Evolutionary conservation across 2,329 filamentous ascomycete species (phyloP).

Genomic region (Daldinia sp.): DNA sequence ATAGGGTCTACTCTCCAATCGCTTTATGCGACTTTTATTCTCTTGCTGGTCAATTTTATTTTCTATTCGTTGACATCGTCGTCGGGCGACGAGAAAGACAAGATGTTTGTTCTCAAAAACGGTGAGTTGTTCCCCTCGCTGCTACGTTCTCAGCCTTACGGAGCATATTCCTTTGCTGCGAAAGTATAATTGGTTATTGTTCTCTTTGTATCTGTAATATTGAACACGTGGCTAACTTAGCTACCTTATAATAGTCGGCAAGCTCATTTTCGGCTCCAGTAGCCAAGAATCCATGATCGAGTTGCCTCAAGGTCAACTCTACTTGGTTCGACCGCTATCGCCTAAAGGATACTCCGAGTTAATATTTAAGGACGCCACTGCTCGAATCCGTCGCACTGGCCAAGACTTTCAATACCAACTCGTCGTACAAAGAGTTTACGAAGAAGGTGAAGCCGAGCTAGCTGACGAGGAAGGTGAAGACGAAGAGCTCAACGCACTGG

Average conservation of each 20-base stretch:
- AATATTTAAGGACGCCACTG: conserved; percentile 96
- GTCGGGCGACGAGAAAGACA: conserved; percentile 25
- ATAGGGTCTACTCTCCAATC: background rate
- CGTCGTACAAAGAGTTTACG: conserved; percentile 93
- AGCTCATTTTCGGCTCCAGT: conserved; percentile 86
- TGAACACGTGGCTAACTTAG: background rate
- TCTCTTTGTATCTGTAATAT: background rate
- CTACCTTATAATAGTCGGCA: conserved; percentile 70
- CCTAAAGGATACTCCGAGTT: conserved; percentile 98
- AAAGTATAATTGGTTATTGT: conserved; percentile 6
- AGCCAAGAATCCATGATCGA: conserved; percentile 94
- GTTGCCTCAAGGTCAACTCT: conserved; percentile 93
- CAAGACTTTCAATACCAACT: conserved; percentile 98
- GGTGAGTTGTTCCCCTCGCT: conserved; percentile 45
- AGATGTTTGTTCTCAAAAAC: conserved; percentile 55
- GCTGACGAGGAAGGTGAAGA: conserved; percentile 91
- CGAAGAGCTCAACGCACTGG: conserved; percentile 76
- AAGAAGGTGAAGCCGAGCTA: conserved; percentile 94
- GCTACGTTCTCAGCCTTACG: background rate
- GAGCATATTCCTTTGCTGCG: conserved; percentile 4
- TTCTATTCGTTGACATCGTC: background rate
- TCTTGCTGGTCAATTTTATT: background rate
- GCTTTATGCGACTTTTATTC: background rate
- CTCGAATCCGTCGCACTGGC: conserved; percentile 89
- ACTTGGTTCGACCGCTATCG: conserved; percentile 92